Evolutionary conservation across 2,329 filamentous ascomycete genomes (phyloP), one percentile per base, ranked within the genome.

Genomic region (Colletotrichum endophyticum): DNA sequence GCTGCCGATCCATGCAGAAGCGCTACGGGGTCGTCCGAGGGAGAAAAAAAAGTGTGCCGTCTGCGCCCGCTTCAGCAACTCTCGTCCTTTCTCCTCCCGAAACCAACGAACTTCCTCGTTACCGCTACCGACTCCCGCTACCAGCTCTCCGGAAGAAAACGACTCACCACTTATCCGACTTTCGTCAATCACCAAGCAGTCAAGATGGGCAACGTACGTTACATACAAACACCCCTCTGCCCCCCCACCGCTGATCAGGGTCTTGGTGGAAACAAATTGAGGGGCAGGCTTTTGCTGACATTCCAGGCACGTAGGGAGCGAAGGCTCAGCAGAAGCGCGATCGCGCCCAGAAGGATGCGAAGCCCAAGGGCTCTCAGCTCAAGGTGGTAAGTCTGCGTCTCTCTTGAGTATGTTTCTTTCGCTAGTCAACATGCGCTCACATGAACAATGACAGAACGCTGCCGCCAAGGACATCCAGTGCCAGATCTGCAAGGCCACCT

Each of bases 401-500:
- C 19, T 12, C 12, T 11, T 8, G 13, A 39, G 16, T 62, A 16
- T 34, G 16, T n/a, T 19, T 22, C 19, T 44, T n/a, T 72, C 19
- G n/a, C 16, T 68, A 63, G 62, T 11, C 27, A 12, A 49, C 22
- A 9, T 22, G 28, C 8, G 66, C 79, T 83, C 61, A 81, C 73
- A 25, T 44, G n/a, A 11, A 56, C 56, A 22, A 44, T 59, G 49
- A 76, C 79, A 95, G 93, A 96, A 96, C 87, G 89, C 91, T 80
- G 89, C 93, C 80, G 94, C 94, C 76, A 94, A 92, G 88, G 93
- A 91, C 82, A 95, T 96, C 85, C 93, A 95, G 85, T 96, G 94
- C 90, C 87, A 91, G 79, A 88, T 92, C 81, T 96, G 94, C 93
- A 94, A 93, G 86, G 91, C 93, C 80, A 94, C 94, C 34, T 96